These are phyloP conservation scores for Afroboletus lepidellus DNA, from an alignment of 1,284 basidiomycete genomes.

Conservation along the genomic window DNA sequence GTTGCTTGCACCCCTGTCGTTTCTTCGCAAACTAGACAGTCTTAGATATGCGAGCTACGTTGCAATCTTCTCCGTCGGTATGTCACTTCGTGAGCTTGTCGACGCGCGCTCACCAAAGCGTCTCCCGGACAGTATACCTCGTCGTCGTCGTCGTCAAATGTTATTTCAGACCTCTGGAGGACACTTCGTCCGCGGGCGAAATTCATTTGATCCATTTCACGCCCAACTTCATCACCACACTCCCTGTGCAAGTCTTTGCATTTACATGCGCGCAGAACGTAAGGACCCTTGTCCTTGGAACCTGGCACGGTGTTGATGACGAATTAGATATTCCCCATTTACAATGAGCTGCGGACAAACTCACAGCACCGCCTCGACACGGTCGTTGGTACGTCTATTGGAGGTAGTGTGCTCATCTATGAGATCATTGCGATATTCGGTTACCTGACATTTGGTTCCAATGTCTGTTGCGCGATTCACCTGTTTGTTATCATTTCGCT, in stretches of 20 bases:
- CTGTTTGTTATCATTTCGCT: background rate
- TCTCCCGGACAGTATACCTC: constrained; percentile 56
- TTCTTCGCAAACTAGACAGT: constrained; percentile 82
- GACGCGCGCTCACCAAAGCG: constrained; percentile 7
- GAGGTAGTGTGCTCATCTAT: constrained; percentile 75
- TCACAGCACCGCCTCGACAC: constrained; percentile 83
- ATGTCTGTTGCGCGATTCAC: constrained; percentile 41
- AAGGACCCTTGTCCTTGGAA: constrained; percentile 25
- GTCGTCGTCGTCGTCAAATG: constrained; percentile 72
- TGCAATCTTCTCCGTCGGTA: constrained; percentile 83
- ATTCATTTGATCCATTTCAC: constrained; percentile 70
- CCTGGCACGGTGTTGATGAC: constrained; percentile 25
- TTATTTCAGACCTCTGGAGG: constrained; percentile 70
- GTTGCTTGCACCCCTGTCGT: constrained; percentile 85
- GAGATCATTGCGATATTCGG: constrained; percentile 86
- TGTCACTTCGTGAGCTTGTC: constrained; percentile 22
- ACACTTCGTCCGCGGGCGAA: constrained; percentile 60
- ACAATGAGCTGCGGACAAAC: constrained; percentile 87
- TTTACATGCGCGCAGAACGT: constrained; percentile 93
- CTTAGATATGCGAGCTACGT: constrained; percentile 83
- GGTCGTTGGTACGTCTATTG: constrained; percentile 86
- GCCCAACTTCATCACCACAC: constrained; percentile 78
- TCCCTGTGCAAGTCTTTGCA: constrained; percentile 95
- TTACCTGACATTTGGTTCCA: constrained; percentile 93
- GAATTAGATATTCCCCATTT: constrained; percentile 82